These are phyloP conservation scores for Pseudogymnoascus sp. DNA, from an alignment of 2,329 filamentous ascomycete species.

Conservation along the genomic window DNA sequence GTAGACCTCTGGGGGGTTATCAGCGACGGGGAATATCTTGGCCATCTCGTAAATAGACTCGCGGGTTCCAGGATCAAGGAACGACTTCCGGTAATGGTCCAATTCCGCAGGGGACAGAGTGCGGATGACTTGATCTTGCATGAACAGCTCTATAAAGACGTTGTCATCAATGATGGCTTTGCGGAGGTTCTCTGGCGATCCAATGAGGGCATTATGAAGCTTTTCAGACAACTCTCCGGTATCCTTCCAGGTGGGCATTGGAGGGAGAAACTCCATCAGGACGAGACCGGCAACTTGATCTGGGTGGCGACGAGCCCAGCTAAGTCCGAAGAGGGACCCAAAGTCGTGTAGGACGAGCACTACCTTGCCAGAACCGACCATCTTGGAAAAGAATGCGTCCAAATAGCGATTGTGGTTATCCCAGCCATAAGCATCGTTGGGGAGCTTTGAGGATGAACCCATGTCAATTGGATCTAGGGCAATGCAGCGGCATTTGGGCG, in stretches of 20 bases:
- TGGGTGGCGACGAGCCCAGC: not conserved
- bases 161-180: not conserved
- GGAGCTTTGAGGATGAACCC: not conserved
- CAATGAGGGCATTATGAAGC: not conserved
- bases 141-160: not conserved
- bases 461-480: not conserved
- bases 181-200: not conserved
- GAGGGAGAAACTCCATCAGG: constrained; percentile 2
- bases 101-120: not conserved
- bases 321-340: not conserved
- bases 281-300: not conserved
- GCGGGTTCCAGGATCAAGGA: not conserved
- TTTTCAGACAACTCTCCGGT: not conserved
- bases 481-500: not conserved
- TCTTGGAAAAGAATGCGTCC: not conserved
- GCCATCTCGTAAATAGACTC: not conserved
- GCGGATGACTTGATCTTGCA: not conserved
- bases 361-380: not conserved
- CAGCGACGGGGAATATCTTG: not conserved
- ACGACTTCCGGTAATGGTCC: constrained; percentile 1
- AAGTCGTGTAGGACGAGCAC: not conserved
- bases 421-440: not conserved
- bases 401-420: not conserved
- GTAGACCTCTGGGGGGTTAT: not conserved
- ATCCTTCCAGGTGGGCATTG: not conserved